These are phyloP conservation scores for Chalaropsis thielavioides DNA, from an alignment of 2,329 filamentous ascomycete genomes.

Conservation along the genomic window DNA sequence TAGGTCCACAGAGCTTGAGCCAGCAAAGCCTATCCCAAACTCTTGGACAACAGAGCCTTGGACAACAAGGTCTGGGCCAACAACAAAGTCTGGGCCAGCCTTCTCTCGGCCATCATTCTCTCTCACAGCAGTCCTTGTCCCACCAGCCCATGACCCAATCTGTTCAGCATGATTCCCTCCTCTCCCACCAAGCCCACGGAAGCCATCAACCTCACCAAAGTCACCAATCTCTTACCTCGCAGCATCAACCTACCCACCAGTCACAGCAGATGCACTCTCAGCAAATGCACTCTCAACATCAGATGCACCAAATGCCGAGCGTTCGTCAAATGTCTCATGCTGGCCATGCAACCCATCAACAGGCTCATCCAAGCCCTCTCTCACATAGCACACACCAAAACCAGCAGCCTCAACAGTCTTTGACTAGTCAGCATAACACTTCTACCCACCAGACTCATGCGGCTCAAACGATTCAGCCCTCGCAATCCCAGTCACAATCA, in stretches of 20 bases:
- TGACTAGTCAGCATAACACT: conserved; percentile 14
- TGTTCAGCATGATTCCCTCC: conserved; percentile 30
- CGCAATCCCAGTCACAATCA: conserved; percentile 21
- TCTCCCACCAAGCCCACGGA: conserved; percentile 31
- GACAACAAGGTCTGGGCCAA: conserved; percentile 19
- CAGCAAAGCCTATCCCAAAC: conserved; percentile 22
- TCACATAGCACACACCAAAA: conserved; percentile 13
- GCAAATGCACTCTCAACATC: conserved; percentile 12
- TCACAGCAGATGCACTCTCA: conserved; percentile 13
- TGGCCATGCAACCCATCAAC: conserved; percentile 14
- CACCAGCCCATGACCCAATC: conserved; percentile 24
- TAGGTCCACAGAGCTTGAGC: conserved; percentile 22
- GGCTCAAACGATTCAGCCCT: conserved; percentile 20
- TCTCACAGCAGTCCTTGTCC: conserved; percentile 12
- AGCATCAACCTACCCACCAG: conserved; percentile 20
- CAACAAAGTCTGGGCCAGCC: conserved; percentile 6
- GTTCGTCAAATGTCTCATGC: conserved; percentile 12
- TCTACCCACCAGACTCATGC: conserved; percentile 21
- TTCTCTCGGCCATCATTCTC: conserved; percentile 9
- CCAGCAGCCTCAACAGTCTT: conserved; percentile 18
- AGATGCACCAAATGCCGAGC: conserved; percentile 14
- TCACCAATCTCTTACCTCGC: conserved; percentile 23
- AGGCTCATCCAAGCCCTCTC: conserved; percentile 14
- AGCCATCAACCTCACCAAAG: conserved; percentile 22
- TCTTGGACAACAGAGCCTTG: conserved; percentile 19